Conservation (phyloP, 805 yeast genomes). For the Barnettozyma botsteinii region DNA sequence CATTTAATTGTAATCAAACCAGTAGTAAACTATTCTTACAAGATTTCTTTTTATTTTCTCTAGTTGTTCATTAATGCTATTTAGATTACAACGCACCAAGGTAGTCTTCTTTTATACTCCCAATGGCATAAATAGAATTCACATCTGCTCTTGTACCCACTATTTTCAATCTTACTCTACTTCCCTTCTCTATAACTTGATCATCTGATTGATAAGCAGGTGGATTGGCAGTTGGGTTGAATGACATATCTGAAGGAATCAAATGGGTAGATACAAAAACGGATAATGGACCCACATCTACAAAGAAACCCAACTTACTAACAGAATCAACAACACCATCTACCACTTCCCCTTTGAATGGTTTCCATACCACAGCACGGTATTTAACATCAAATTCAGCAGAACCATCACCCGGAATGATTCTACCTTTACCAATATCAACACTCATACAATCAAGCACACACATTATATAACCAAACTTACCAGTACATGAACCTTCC, state of each 20-base stretch:
- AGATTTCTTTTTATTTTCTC: not conserved
- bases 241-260: slow-evolving; percentile 90
- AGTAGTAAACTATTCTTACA: not conserved
- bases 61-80: slow-evolving; percentile 3
- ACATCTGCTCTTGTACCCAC: slow-evolving; percentile 98
- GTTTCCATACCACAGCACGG: slow-evolving; percentile 96
- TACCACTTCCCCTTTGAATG: slow-evolving; percentile 97
- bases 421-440: slow-evolving; percentile 91
- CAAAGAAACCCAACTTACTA: slow-evolving; percentile 92
- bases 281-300: slow-evolving; percentile 94
- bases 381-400: slow-evolving; percentile 96
- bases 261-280: slow-evolving; percentile 93
- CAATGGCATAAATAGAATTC: slow-evolving; percentile 94
- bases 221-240: slow-evolving; percentile 93
- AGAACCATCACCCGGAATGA: slow-evolving; percentile 85
- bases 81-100: slow-evolving; percentile 63
- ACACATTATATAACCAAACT: slow-evolving; percentile 95
- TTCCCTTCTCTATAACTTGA: slow-evolving; percentile 90
- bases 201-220: slow-evolving; percentile 97
- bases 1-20: too few species aligned
- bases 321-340: slow-evolving; percentile 95
- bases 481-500: slow-evolving; percentile 98
- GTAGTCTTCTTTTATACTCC: slow-evolving; percentile 96
- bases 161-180: slow-evolving; percentile 88
- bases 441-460: slow-evolving; percentile 92